Percentiles rank a stretch among this genome's conserved stretches.
These are phyloP conservation scores for Agaricales sp. DNA, from an alignment of 1,284 basidiomycete genomes.

Conservation along the genomic window DNA sequence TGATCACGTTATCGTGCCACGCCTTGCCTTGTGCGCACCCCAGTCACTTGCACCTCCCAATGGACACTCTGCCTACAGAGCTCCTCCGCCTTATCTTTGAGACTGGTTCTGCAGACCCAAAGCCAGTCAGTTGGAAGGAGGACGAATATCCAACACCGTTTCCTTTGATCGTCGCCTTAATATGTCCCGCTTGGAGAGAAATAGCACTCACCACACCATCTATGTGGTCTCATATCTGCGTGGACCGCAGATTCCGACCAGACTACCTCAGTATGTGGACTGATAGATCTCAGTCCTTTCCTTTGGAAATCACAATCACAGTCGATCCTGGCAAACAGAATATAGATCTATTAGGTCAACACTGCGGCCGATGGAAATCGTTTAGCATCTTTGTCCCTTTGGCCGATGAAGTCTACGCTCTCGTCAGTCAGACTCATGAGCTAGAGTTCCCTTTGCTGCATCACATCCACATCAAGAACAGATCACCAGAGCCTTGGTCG, in stretches of 20 bases:
- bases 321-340: too few species aligned
- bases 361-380: too few species aligned
- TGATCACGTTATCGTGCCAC: constrained; percentile 19
- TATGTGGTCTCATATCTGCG: constrained; percentile 20
- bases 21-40: too few species aligned
- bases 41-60: too few species aligned
- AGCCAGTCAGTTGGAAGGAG: not conserved
- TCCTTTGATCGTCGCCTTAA: constrained; percentile 15
- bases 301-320: constrained; percentile 10
- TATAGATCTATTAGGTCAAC: too few species aligned
- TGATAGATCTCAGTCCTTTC: constrained; percentile 11
- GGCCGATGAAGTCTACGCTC: too few species aligned
- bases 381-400: too few species aligned
- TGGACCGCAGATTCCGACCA: not conserved
- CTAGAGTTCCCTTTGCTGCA: too few species aligned
- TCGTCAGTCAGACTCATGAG: too few species aligned
- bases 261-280: constrained; percentile 11
- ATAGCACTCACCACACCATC: constrained; percentile 18
- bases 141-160: constrained; percentile 5
- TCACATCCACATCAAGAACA: too few species aligned
- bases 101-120: not conserved
- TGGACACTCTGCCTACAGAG: too few species aligned
- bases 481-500: too few species aligned
- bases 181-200: constrained; percentile 22
- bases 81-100: not conserved